Percentiles rank a stretch among this genome's conserved stretches.
Evolutionary conservation across 2,329 filamentous ascomycete species (phyloP).

Genomic region (Didymella keratinophila): DNA sequence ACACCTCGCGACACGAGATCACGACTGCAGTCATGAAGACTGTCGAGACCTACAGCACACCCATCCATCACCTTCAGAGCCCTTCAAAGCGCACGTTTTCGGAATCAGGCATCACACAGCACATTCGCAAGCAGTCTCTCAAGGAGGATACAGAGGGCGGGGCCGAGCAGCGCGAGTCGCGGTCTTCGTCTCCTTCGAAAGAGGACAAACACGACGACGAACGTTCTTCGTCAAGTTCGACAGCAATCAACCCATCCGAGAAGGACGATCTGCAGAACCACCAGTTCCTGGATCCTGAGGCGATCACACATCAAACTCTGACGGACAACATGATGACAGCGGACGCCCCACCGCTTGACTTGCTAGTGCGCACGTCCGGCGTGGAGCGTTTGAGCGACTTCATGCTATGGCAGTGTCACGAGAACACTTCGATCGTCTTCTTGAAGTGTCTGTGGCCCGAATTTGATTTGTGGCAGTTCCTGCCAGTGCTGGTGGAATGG

Average conservation of each 20-base stretch:
- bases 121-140: slow-evolving; percentile 69
- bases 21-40: slow-evolving; percentile 87
- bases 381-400: slow-evolving; percentile 95
- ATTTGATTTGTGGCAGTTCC: slow-evolving; percentile 91
- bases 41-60: slow-evolving; percentile 83
- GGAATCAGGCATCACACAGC: slow-evolving; percentile 84
- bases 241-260: slow-evolving; percentile 47
- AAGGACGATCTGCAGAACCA: slow-evolving; percentile 38
- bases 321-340: slow-evolving; percentile 88
- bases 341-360: slow-evolving; percentile 83
- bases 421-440: slow-evolving; percentile 92
- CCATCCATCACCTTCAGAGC: slow-evolving; percentile 64
- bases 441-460: slow-evolving; percentile 93
- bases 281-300: slow-evolving; percentile 76
- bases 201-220: slow-evolving; percentile 40
- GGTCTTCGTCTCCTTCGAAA: slow-evolving; percentile 49
- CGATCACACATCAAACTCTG: slow-evolving; percentile 82
- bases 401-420: slow-evolving; percentile 98
- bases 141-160: slow-evolving; percentile 48
- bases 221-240: slow-evolving; percentile 49
- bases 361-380: slow-evolving; percentile 90
- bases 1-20: slow-evolving; percentile 95
- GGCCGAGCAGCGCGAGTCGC: slow-evolving; percentile 39
- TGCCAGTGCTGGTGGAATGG: slow-evolving; percentile 94
- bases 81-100: slow-evolving; percentile 75